phyloP scores from a whole-genome alignment of 2,329 filamentous ascomycete genomes.

The Stagonosporopsis rhizophila region DNA sequence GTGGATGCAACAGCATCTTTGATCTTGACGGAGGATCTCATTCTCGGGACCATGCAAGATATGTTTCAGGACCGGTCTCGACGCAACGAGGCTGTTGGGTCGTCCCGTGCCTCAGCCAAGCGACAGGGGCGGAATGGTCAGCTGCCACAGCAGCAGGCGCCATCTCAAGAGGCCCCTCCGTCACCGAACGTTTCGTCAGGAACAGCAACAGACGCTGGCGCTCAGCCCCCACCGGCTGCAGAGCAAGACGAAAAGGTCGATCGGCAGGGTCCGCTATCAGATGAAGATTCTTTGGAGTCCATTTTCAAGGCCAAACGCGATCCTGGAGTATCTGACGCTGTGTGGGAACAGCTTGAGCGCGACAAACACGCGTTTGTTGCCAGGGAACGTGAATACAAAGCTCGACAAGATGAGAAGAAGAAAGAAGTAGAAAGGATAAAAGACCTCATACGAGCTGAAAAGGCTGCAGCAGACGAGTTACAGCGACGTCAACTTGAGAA shows the following conservation, averaged over 20 bases:
- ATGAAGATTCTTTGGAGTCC: constrained; percentile 20
- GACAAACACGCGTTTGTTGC: constrained; percentile 52
- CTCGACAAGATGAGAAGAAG: constrained; percentile 36
- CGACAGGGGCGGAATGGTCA: neutral
- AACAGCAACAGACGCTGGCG: neutral
- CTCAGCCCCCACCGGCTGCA: neutral
- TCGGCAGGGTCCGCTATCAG: constrained; percentile 1
- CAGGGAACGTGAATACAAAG: constrained; percentile 48
- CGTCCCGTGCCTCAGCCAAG: constrained; percentile 8
- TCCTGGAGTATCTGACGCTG: constrained; percentile 63
- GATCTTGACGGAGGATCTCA: constrained; percentile 29
- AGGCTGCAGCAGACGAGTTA: constrained; percentile 36
- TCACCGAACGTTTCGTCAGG: neutral
- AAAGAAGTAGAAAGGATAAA: constrained; percentile 29
- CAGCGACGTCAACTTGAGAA: constrained; percentile 30
- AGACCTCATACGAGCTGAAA: constrained; percentile 39
- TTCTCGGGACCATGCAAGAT: constrained; percentile 37
- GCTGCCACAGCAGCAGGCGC: neutral
- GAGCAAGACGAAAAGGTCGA: constrained; percentile 13
- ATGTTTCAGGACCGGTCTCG: constrained; percentile 46
- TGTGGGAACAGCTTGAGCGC: constrained; percentile 67
- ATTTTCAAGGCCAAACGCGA: constrained; percentile 55
- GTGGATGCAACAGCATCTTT: constrained; percentile 25
- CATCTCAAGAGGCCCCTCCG: neutral
- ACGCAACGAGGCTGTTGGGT: constrained; percentile 23